Evolutionary conservation across 805 yeast species (phyloP).

Genomic region (Blastobotrys robertii): DNA sequence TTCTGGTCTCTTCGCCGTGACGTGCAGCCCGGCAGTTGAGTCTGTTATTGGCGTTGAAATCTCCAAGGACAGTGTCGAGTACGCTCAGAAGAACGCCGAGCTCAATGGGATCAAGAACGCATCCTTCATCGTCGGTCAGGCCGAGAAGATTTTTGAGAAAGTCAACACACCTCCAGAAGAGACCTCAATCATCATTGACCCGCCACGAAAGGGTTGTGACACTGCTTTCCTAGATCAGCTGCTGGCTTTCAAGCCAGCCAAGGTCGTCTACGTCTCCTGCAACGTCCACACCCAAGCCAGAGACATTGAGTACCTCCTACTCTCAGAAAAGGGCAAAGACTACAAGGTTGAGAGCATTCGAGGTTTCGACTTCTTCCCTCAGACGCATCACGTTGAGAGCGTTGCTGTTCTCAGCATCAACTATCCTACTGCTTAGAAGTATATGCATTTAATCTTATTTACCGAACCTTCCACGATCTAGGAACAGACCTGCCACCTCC

Average conservation of each 20-base stretch:
- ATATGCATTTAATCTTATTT: background rate
- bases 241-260: conserved; percentile 71
- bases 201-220: conserved; percentile 97
- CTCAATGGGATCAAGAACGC: conserved; percentile 70
- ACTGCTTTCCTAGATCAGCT: conserved; percentile 77
- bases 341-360: conserved; percentile 73
- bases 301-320: conserved; percentile 76
- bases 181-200: conserved; percentile 89
- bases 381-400: conserved; percentile 86
- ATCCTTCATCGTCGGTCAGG: conserved; percentile 80
- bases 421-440: background rate
- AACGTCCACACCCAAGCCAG: conserved; percentile 97
- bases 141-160: conserved; percentile 75
- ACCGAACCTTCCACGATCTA: background rate
- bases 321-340: conserved; percentile 40
- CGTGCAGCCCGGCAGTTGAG: conserved; percentile 74
- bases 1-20: conserved; percentile 83
- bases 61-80: conserved; percentile 79
- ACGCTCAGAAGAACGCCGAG: conserved; percentile 70
- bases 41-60: conserved; percentile 90
- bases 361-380: conserved; percentile 96
- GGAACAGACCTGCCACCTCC: background rate
- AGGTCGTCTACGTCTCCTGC: conserved; percentile 90
- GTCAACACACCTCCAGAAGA: conserved; percentile 51
- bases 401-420: conserved; percentile 53